Percentiles rank a stretch among this genome's conserved stretches.
phyloP scores from a whole-genome alignment of 305 asterid species.

The Solanum hybrid region DNA sequence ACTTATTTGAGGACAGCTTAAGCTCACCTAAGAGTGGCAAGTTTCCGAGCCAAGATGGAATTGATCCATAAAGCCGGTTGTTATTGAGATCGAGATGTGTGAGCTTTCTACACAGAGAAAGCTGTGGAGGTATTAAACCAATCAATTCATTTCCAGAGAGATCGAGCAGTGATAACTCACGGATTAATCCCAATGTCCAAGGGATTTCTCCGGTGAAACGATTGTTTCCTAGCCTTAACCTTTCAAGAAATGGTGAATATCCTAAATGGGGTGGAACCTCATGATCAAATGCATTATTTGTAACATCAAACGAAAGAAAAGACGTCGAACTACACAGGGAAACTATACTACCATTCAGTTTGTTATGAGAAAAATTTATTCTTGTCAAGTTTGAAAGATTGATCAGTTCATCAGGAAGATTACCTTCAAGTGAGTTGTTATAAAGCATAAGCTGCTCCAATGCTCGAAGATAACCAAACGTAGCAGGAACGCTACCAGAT shows the following conservation, averaged over 20 bases:
- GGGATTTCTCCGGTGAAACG: conserved; percentile 63
- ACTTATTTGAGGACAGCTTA: conserved; percentile 54
- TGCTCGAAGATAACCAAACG: conserved; percentile 47
- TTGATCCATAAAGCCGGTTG: conserved; percentile 52
- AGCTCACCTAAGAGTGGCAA: conserved; percentile 79
- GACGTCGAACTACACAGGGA: conserved; percentile 56
- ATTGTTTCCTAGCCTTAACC: conserved; percentile 73
- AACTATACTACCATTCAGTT: conserved; percentile 57
- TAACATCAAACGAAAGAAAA: conserved; percentile 71
- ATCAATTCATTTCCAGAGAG: conserved; percentile 60
- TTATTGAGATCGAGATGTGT: conserved; percentile 76
- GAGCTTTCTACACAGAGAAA: conserved; percentile 54
- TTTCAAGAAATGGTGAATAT: conserved; percentile 52
- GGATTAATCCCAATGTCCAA: conserved; percentile 53
- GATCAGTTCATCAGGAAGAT: conserved; percentile 48
- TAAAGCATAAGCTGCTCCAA: conserved; percentile 75
- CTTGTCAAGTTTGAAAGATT: conserved; percentile 61
- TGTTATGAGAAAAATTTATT: conserved; percentile 66
- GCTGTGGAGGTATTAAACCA: conserved; percentile 62
- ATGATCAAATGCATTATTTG: conserved; percentile 54
- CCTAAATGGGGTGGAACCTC: conserved; percentile 68
- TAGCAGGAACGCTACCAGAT: conserved; percentile 58
- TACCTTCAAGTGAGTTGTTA: conserved; percentile 73
- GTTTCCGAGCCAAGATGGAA: conserved; percentile 75
- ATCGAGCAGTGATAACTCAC: conserved; percentile 55